Evolutionary conservation across 768 basidiomycete species (phyloP), one percentile per base, ranked within the genome.

Genomic region (Podaxis rugospora): DNA sequence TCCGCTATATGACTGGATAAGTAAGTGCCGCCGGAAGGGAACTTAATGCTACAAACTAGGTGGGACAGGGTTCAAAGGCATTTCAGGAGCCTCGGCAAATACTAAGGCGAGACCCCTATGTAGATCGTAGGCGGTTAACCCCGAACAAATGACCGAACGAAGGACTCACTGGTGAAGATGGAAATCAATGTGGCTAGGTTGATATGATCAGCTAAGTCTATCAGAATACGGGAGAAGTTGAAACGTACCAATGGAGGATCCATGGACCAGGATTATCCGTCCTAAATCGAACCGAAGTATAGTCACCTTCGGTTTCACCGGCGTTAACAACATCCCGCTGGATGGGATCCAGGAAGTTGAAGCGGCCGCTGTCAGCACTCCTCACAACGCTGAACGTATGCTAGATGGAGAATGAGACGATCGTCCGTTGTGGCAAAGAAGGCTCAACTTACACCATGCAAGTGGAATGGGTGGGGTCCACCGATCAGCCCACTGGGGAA

Each of bases 181-280:
- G 62, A 54, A 58, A 46, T 58, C 54, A 40, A 65, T 51, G 44
- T 63, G 63, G 21, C 63, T 35, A 23, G 11, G 42, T 28, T 27
- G 39, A 11, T 46, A 51, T 13, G 51, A 3, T 53, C n/a, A 28
- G 27, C 59, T 16, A 36, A n/a, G 7, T 7, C 13, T 35, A 16
- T n/a, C 18, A n/a, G 32, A 28, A 42, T 21, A 10, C 39, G 16
- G 16, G 42, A 10, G 4, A 50, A 18, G 39, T 14, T 2, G 46
- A 56, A 65, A 59, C 58, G 25, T 40, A 65, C 75, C 75, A 79
- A 53, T 80, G 80, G 58, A 82, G 67, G 62, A 83, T 74, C 80
- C 84, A 87, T 4, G 83, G 83, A 2, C 88, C 89, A 2, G 87
- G 71, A 70, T 90, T 90, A 66, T 91, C 83, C 0, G 88, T 87